Percentiles rank a stretch among this genome's conserved stretches.
Evolutionary conservation across 495 filamentous ascomycete species (phyloP).

Genomic region (Penicillium canescens): DNA sequence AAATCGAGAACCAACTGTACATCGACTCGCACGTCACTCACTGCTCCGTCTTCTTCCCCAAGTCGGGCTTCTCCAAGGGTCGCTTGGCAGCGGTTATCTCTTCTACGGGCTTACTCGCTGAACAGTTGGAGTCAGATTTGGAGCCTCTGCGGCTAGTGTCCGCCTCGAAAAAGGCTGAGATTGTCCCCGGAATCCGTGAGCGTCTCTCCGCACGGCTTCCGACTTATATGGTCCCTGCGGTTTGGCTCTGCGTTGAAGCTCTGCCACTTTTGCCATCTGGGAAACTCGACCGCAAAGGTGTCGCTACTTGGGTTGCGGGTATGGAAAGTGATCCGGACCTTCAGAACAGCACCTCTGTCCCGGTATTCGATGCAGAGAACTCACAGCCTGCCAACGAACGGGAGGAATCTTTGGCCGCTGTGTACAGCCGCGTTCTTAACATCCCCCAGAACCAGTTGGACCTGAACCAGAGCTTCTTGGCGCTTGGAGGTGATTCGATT

Average conservation of each 20-base stretch:
- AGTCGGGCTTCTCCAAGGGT: constrained; percentile 39
- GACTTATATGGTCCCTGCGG: constrained; percentile 56
- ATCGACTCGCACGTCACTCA: constrained; percentile 34
- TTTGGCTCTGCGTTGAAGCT: constrained; percentile 50
- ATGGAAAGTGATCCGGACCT: constrained; percentile 34
- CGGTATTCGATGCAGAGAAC: constrained; percentile 3
- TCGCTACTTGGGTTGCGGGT: constrained; percentile 31
- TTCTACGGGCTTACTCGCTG: constrained; percentile 22
- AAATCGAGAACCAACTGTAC: constrained; percentile 59
- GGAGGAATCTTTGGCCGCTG: constrained; percentile 38
- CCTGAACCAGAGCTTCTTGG: constrained; percentile 60
- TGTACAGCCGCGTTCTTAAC: constrained; percentile 57
- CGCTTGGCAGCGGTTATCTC: constrained; percentile 42
- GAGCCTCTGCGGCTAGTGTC: constrained; percentile 29
- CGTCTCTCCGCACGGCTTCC: constrained; percentile 37
- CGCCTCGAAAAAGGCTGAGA: constrained; percentile 16
- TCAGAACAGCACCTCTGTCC: neutral
- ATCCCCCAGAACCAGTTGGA: constrained; percentile 46
- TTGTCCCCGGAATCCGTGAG: constrained; percentile 33
- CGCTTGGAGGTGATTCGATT: constrained; percentile 69
- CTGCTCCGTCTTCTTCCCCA: constrained; percentile 44
- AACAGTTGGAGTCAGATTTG: constrained; percentile 21
- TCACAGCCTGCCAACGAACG: constrained; percentile 28
- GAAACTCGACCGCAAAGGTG: constrained; percentile 52
- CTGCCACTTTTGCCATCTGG: constrained; percentile 53